phyloP scores from a whole-genome alignment of 2,329 filamentous ascomycete genomes.

The Curvularia eragrostidis region DNA sequence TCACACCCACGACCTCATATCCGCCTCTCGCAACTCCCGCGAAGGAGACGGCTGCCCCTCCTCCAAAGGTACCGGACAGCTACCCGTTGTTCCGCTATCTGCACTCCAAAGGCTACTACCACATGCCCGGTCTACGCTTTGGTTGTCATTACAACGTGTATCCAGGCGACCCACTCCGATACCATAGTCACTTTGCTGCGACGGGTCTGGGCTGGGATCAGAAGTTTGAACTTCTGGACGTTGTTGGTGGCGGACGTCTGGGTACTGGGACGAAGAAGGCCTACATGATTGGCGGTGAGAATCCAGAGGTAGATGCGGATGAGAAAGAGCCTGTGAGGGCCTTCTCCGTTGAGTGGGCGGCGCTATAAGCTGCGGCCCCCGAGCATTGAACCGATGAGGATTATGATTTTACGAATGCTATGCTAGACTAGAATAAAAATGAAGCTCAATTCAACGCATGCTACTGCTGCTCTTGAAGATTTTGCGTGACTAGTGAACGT shows the following conservation, averaged over 20 bases:
- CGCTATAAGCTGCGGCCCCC: slow-evolving; percentile 66
- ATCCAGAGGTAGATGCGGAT: slow-evolving; percentile 28
- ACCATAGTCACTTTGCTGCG: slow-evolving; percentile 92
- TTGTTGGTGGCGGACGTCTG: slow-evolving; percentile 84
- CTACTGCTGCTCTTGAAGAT: neutral
- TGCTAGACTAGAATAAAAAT: slow-evolving; percentile 12
- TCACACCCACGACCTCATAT: slow-evolving; percentile 57
- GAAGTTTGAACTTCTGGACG: slow-evolving; percentile 80
- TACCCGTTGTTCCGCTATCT: slow-evolving; percentile 83
- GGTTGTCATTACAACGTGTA: slow-evolving; percentile 95
- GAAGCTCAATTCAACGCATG: neutral
- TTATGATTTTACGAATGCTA: slow-evolving; percentile 16
- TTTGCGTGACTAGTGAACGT: neutral
- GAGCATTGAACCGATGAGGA: neutral
- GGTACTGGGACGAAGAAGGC: slow-evolving; percentile 97
- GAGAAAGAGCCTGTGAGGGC: slow-evolving; percentile 63
- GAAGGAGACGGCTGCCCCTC: slow-evolving; percentile 25
- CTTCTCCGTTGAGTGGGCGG: slow-evolving; percentile 93
- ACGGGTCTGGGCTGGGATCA: slow-evolving; percentile 88
- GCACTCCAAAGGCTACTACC: slow-evolving; percentile 80
- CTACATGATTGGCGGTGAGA: slow-evolving; percentile 79
- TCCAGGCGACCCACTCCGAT: slow-evolving; percentile 90
- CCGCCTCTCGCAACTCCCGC: slow-evolving; percentile 40
- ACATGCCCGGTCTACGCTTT: slow-evolving; percentile 91
- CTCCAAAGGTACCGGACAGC: slow-evolving; percentile 48